Percentiles rank a stretch among this genome's conserved stretches.
These are phyloP conservation scores for Aspergillus campestris DNA, from an alignment of 495 filamentous ascomycete species.

Conservation along the genomic window DNA sequence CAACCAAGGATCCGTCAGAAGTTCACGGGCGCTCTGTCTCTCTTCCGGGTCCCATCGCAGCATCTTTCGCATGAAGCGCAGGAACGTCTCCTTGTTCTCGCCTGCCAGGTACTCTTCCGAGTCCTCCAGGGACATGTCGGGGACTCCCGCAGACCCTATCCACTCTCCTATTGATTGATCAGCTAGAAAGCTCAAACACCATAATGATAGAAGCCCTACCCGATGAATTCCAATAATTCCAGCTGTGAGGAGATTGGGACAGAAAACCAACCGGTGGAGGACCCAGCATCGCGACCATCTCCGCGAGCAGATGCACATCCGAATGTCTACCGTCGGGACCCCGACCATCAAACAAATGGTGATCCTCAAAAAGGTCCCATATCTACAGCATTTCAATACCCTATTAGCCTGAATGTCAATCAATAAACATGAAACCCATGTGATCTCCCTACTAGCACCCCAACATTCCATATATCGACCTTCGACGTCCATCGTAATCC, in stretches of 20 bases:
- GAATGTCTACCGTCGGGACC: no score
- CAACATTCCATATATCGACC: no score
- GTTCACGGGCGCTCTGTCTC: constrained; percentile 22
- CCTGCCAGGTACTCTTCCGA: constrained; percentile 18
- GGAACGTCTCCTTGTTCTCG: constrained; percentile 17
- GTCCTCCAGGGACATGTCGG: constrained; percentile 9
- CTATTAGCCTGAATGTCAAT: no score
- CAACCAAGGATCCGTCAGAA: constrained; percentile 25
- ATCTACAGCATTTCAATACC: no score
- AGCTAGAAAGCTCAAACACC: background rate
- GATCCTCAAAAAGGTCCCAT: no score
- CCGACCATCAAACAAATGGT: no score
- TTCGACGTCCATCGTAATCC: no score
- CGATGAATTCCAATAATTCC: constrained; percentile 11
- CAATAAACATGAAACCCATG: no score
- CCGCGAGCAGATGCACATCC: constrained; percentile 23
- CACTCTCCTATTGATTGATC: constrained; percentile 11
- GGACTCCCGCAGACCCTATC: constrained; percentile 12
- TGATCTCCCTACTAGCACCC: no score
- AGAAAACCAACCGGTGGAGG: constrained; percentile 19
- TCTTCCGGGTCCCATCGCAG: constrained; percentile 26
- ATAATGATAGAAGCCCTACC: constrained; percentile 7
- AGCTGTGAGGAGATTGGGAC: constrained; percentile 1
- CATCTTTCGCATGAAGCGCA: constrained; percentile 26
- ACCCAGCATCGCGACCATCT: constrained; percentile 24